Percentiles rank a stretch among this genome's conserved stretches.
These are phyloP conservation scores for Oryza glaberrima DNA, from an alignment of 176 grass and related monocot genomes.

Conservation along the genomic window DNA sequence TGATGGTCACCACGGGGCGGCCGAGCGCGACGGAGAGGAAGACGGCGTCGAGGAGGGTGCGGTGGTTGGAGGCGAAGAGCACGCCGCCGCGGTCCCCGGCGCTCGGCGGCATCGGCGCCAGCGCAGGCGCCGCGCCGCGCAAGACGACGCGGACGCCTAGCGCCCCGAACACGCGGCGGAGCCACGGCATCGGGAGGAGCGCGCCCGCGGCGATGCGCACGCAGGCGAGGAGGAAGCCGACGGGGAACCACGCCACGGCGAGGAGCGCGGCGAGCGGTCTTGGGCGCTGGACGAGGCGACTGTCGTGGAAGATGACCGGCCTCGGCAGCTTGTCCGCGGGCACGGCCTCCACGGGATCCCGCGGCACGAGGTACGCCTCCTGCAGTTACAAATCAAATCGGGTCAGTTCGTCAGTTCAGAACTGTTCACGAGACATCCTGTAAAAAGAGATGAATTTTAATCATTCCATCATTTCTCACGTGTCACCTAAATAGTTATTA, in stretches of 20 bases:
- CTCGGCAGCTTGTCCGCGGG: too few species aligned
- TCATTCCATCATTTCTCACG: too few species aligned
- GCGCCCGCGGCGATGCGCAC: background rate
- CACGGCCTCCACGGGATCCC: too few species aligned
- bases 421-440: too few species aligned
- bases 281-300: constrained; percentile 46
- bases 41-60: constrained; percentile 67
- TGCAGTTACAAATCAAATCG: too few species aligned
- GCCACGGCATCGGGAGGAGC: constrained; percentile 57
- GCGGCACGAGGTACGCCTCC: too few species aligned
- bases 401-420: too few species aligned
- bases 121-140: background rate
- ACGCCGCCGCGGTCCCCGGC: constrained; percentile 7
- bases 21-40: constrained; percentile 55
- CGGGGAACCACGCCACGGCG: constrained; percentile 50
- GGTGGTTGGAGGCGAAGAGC: constrained; percentile 67
- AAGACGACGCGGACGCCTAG: constrained; percentile 45
- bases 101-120: constrained; percentile 17
- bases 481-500: too few species aligned
- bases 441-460: too few species aligned
- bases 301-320: too few species aligned
- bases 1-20: constrained; percentile 54
- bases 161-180: constrained; percentile 15
- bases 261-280: constrained; percentile 38
- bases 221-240: constrained; percentile 48